These are phyloP conservation scores for Aphanomyces euteiches DNA, from an alignment of 352 stramenopile species.

Conservation along the genomic window DNA sequence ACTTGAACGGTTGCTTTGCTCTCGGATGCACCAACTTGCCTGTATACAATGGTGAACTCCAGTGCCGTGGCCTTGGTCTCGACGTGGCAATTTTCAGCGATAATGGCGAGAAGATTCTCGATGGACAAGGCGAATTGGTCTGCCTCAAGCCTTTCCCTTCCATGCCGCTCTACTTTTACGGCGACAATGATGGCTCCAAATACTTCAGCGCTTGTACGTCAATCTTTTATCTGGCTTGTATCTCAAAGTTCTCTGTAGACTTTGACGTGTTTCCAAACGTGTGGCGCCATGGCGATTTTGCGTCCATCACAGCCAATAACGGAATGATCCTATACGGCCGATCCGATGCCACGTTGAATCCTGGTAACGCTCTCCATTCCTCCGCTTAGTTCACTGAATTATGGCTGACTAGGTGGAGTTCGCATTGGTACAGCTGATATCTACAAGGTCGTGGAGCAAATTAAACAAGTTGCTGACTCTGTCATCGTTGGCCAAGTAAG, in stretches of 20 bases:
- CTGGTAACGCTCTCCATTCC: constrained; percentile 33
- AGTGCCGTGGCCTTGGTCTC: constrained; percentile 72
- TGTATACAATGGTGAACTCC: constrained; percentile 75
- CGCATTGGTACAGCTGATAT: constrained; percentile 76
- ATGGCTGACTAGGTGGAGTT: constrained; percentile 41
- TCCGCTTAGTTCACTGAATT: background rate
- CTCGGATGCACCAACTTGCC: constrained; percentile 68
- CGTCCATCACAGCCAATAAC: constrained; percentile 54
- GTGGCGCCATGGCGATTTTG: constrained; percentile 83
- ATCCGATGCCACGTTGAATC: constrained; percentile 74
- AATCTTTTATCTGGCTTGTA: background rate
- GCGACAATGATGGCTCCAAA: constrained; percentile 66
- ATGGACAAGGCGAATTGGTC: constrained; percentile 59
- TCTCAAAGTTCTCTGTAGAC: constrained; percentile 36
- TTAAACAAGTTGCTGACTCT: constrained; percentile 56
- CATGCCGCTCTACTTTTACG: constrained; percentile 81
- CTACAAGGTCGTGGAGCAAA: constrained; percentile 73
- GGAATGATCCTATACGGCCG: constrained; percentile 74
- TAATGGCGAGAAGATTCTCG: constrained; percentile 45
- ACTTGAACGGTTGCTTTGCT: constrained; percentile 79
- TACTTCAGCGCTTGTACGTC: constrained; percentile 71
- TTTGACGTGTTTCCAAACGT: constrained; percentile 74
- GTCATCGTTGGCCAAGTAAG: constrained; percentile 57
- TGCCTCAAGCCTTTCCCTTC: constrained; percentile 79
- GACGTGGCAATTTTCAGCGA: constrained; percentile 75